phyloP scores from a whole-genome alignment of 2,329 filamentous ascomycete genomes.

The Cladophialophora immunda region DNA sequence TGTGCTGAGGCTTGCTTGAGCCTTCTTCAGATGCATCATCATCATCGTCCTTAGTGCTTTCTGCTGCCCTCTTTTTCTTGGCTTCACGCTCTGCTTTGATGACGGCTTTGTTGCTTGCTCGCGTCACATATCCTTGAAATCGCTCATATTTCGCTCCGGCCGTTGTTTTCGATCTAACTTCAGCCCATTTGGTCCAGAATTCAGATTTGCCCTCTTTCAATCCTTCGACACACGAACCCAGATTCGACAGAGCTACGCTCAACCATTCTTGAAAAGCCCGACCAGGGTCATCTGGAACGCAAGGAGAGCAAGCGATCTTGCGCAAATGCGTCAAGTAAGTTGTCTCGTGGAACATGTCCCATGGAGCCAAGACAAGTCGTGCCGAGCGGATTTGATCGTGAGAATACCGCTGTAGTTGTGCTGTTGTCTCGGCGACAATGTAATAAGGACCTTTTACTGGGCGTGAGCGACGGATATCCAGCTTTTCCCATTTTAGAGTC shows the following conservation, averaged over 20 bases:
- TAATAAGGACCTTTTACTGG: constrained; percentile 47
- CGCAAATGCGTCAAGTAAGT: constrained; percentile 62
- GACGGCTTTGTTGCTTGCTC: constrained; percentile 8
- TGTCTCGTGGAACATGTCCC: constrained; percentile 56
- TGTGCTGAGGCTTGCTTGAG: not conserved
- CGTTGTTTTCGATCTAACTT: constrained; percentile 3
- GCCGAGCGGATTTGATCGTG: constrained; percentile 58
- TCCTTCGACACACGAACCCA: constrained; percentile 42
- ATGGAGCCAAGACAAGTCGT: constrained; percentile 65
- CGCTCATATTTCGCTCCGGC: constrained; percentile 15
- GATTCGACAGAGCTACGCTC: constrained; percentile 49
- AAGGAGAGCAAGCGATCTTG: constrained; percentile 58
- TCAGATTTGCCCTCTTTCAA: not conserved
- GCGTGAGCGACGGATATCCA: not conserved
- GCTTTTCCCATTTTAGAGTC: constrained; percentile 41
- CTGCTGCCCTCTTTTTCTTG: constrained; percentile 2
- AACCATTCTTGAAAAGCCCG: constrained; percentile 66
- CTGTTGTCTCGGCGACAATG: constrained; percentile 52
- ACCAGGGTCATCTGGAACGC: constrained; percentile 50
- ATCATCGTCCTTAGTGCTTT: not conserved
- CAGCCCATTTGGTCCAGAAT: constrained; percentile 33
- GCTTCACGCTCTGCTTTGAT: not conserved
- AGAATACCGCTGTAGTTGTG: constrained; percentile 51
- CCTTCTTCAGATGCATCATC: not conserved
- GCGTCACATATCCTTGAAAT: constrained; percentile 20